phyloP scores from a whole-genome alignment of 2,329 filamentous ascomycete genomes.

The Hypoxylon sp. region DNA sequence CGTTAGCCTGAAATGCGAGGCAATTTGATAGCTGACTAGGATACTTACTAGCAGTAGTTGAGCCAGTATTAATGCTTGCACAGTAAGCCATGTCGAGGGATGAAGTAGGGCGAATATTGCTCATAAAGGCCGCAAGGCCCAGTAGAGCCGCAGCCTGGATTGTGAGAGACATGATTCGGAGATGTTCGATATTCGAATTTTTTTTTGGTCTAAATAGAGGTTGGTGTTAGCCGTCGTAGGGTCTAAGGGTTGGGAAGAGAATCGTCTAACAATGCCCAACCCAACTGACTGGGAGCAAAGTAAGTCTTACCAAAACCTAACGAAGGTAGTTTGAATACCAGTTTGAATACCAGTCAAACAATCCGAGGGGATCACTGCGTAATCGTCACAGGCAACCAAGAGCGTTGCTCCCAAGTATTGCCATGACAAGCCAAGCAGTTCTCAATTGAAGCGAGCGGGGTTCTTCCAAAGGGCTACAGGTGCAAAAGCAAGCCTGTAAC shows the following conservation, averaged over 20 bases:
- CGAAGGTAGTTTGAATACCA: slow-evolving; percentile 30
- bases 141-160: slow-evolving; percentile 40
- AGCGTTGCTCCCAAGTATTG: slow-evolving; percentile 35
- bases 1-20: slow-evolving; percentile 40
- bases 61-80: slow-evolving; percentile 61
- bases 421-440: slow-evolving; percentile 41
- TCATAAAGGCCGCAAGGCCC: slow-evolving; percentile 44
- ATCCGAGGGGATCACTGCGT: slow-evolving; percentile 28
- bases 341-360: slow-evolving; percentile 28
- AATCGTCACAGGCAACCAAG: slow-evolving; percentile 37
- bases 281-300: slow-evolving; percentile 1
- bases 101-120: slow-evolving; percentile 41
- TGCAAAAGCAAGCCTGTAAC: slow-evolving; percentile 27
- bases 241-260: not conserved
- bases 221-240: slow-evolving; percentile 23
- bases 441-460: slow-evolving; percentile 24
- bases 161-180: slow-evolving; percentile 44
- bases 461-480: slow-evolving; percentile 21
- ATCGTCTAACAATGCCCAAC: slow-evolving; percentile 19
- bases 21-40: slow-evolving; percentile 39
- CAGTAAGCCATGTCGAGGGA: slow-evolving; percentile 59
- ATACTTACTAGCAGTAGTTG: slow-evolving; percentile 58
- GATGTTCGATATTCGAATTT: slow-evolving; percentile 18
- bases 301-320: slow-evolving; percentile 25
- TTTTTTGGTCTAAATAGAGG: slow-evolving; percentile 21